phyloP scores from a whole-genome alignment of 805 yeast species.

The Cephaloascus fragrans region DNA sequence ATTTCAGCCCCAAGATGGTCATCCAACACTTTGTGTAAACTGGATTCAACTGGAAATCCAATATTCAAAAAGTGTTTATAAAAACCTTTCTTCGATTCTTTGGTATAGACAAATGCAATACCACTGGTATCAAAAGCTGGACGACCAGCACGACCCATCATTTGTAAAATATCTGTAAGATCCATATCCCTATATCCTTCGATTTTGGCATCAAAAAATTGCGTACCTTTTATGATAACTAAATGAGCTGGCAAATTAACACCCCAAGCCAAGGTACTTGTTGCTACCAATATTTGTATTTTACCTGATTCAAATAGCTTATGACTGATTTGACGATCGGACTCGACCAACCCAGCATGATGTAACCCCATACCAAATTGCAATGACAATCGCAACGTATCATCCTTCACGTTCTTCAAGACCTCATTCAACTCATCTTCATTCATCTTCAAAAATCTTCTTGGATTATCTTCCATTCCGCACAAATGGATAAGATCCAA shows the following conservation, averaged over 20 bases:
- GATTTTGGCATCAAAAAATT: conserved; percentile 49
- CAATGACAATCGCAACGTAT: conserved; percentile 61
- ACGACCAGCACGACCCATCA: conserved; percentile 84
- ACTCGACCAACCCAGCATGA: conserved; percentile 74
- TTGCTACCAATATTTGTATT: conserved; percentile 65
- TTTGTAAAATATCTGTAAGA: conserved; percentile 69
- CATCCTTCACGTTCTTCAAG: conserved; percentile 61
- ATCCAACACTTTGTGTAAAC: conserved; percentile 67
- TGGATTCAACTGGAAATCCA: conserved; percentile 79
- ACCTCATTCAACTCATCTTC: conserved; percentile 50
- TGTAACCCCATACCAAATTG: conserved; percentile 78
- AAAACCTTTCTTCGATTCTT: conserved; percentile 63
- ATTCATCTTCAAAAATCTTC: conserved; percentile 56
- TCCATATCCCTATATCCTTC: conserved; percentile 77
- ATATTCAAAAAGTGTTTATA: conserved; percentile 70
- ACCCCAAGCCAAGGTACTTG: conserved; percentile 85
- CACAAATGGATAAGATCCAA: conserved; percentile 68
- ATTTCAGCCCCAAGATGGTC: conserved; percentile 79
- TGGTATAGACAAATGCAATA: conserved; percentile 66
- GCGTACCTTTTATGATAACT: conserved; percentile 72
- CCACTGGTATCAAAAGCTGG: conserved; percentile 77
- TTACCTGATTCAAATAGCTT: conserved; percentile 60
- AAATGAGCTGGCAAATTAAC: conserved; percentile 75
- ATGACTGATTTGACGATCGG: conserved; percentile 63
- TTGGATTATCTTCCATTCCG: conserved; percentile 70